Conservation (phyloP, 169 alveolate genomes). For the Eimeria praecox region DNA sequence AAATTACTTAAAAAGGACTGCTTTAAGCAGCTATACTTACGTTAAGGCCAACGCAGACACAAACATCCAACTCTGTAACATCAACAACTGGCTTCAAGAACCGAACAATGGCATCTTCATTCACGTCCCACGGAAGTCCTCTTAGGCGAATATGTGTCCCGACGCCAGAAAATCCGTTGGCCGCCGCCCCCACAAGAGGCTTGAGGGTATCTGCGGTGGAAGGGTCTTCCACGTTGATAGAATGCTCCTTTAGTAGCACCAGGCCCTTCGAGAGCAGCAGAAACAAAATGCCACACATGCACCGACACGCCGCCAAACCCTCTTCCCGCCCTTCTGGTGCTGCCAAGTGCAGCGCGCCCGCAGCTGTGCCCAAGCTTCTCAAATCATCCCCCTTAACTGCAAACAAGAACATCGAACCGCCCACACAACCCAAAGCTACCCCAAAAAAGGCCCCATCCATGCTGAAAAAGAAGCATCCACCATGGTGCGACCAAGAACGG, state of each 20-base stretch:
- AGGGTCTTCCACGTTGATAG: slow-evolving; percentile 51
- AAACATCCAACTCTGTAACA: slow-evolving; percentile 43
- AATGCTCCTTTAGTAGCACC: slow-evolving; percentile 69
- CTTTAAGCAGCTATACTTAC: neutral
- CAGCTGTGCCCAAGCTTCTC: slow-evolving; percentile 74
- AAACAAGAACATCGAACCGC: slow-evolving; percentile 72
- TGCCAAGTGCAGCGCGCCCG: slow-evolving; percentile 78
- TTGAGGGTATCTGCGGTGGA: slow-evolving; percentile 16
- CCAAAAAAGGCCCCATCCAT: slow-evolving; percentile 5
- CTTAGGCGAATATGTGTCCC: slow-evolving; percentile 80
- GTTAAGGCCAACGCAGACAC: slow-evolving; percentile 78
- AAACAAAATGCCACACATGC: slow-evolving; percentile 75
- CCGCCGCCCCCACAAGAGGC: slow-evolving; percentile 3
- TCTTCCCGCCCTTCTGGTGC: slow-evolving; percentile 81
- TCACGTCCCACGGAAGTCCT: slow-evolving; percentile 86
- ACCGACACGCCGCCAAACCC: slow-evolving; percentile 76
- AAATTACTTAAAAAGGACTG: neutral
- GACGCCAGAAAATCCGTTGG: slow-evolving; percentile 24
- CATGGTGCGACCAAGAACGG: neutral
- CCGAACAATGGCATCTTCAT: slow-evolving; percentile 79
- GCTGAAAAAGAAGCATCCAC: neutral
- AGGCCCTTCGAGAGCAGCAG: slow-evolving; percentile 77
- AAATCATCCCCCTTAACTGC: slow-evolving; percentile 76
- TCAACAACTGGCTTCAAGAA: slow-evolving; percentile 78
- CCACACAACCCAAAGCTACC: slow-evolving; percentile 69